Conservation (phyloP, 2,329 filamentous ascomycete genomes). For the Sarocladium kiliense region DNA sequence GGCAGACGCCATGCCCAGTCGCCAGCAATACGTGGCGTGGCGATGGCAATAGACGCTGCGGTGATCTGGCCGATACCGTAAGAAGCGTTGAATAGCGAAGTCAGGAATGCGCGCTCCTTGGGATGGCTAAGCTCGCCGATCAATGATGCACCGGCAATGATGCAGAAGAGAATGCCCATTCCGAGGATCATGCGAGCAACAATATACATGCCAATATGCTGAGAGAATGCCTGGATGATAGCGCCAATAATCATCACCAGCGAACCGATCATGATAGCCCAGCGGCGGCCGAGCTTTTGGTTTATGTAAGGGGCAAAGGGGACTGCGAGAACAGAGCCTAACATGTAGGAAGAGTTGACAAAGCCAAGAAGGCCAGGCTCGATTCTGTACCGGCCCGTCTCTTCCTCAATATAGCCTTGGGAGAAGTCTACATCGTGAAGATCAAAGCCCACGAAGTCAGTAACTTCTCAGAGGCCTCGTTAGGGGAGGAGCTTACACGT, state of each 20-base stretch:
- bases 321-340: constrained; percentile 49
- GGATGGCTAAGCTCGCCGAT: constrained; percentile 58
- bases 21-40: constrained; percentile 30
- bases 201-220: constrained; percentile 53
- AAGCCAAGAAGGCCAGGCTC: constrained; percentile 36
- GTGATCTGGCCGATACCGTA: constrained; percentile 50
- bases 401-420: neutral
- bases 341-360: constrained; percentile 47
- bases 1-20: constrained; percentile 33
- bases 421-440: too few species aligned
- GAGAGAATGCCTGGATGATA: constrained; percentile 47
- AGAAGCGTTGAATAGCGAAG: constrained; percentile 53
- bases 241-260: constrained; percentile 50
- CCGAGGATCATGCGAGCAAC: constrained; percentile 55
- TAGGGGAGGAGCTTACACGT: too few species aligned
- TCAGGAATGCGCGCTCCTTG: constrained; percentile 54
- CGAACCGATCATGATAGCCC: constrained; percentile 51
- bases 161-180: constrained; percentile 55
- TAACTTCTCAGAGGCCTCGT: too few species aligned
- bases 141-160: constrained; percentile 51
- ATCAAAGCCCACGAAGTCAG: too few species aligned
- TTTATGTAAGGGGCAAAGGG: constrained; percentile 47
- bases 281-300: constrained; percentile 45
- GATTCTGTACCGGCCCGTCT: constrained; percentile 18
- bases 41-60: constrained; percentile 42